Evolutionary conservation across 1,284 basidiomycete genomes (phyloP), one percentile per base, ranked within the genome.

Genomic region (Puccinia coronata): DNA sequence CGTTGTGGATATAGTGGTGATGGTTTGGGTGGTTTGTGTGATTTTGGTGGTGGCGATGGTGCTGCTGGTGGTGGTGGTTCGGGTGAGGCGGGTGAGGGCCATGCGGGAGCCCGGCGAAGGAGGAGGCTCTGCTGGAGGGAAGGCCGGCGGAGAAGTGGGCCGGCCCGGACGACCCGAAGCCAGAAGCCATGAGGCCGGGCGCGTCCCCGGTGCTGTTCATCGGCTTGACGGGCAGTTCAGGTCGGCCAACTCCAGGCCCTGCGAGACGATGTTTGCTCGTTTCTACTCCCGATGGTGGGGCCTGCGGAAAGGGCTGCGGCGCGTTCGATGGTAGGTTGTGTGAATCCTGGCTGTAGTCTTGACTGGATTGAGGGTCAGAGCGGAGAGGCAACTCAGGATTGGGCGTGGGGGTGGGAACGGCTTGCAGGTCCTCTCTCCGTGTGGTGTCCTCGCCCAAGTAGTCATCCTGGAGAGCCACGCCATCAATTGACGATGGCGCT

Each of bases 401-500:
- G n/a, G n/a, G n/a, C n/a, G n/a, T n/a, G n/a, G n/a, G n/a, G n/a
- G n/a, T n/a, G n/a, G n/a, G n/a, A n/a, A n/a, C n/a, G n/a, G n/a
- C n/a, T n/a, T n/a, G n/a, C 43, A 47, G 20, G 43, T 18, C 6
- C 43, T 55, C 9, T 23, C 53, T 55, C 53, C 25, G 23, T 25
- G 20, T 23, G 1, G 9, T 55, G 23, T 23, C n/a, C 53, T 23
- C 39, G 6, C n/a, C 61, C 36, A 9, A 23, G 36, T 43, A 41
- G n/a, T 41, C 36, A 36, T 65, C 36, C 61, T 65, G 61, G 11
- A 65, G 31, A 6, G 36, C 61, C 3, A 65, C 61, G 8, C 39
- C 61, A 41, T 65, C 61, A 23, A 65, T 34, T n/a, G 61, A 65
- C 61, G 61, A 65, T 20, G 61, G 61, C 8, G 61, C 61, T 36